A percentile compares a stretch with the other conserved stretches of the same genome.
Evolutionary conservation across 2,329 filamentous ascomycete species (phyloP).

Genomic region (Ophioceras dolichostomum): DNA sequence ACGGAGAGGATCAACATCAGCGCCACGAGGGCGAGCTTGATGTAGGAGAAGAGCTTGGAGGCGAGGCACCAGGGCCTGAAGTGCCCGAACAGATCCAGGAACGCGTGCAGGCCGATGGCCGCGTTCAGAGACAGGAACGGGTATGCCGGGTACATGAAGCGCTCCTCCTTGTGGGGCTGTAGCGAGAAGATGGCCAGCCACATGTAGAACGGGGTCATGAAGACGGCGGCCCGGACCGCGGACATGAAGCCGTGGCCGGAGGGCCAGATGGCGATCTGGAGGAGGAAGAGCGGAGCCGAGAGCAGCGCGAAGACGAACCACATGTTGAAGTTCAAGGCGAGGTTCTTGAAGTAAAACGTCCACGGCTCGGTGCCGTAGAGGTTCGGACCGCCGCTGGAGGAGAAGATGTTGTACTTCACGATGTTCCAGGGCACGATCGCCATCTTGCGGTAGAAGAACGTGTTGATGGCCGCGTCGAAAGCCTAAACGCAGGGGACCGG

Average conservation of each 20-base stretch:
- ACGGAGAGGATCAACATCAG: slow-evolving; percentile 44
- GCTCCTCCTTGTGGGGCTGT: slow-evolving; percentile 94
- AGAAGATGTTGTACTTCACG: slow-evolving; percentile 89
- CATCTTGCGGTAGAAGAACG: slow-evolving; percentile 73
- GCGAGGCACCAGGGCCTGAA: slow-evolving; percentile 53
- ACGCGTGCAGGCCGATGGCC: slow-evolving; percentile 69
- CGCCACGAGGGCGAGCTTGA: slow-evolving; percentile 56
- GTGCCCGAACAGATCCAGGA: slow-evolving; percentile 64
- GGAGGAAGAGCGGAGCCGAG: slow-evolving; percentile 60
- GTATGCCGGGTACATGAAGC: slow-evolving; percentile 97
- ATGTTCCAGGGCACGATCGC: slow-evolving; percentile 83
- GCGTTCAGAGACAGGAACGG: slow-evolving; percentile 84
- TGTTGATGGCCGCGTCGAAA: slow-evolving; percentile 59
- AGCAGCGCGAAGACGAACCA: slow-evolving; percentile 77
- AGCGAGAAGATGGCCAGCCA: slow-evolving; percentile 87
- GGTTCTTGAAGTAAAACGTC: slow-evolving; percentile 91
- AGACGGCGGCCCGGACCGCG: slow-evolving; percentile 62
- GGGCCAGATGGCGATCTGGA: slow-evolving; percentile 56
- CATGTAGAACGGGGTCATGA: slow-evolving; percentile 79
- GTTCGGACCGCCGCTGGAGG: slow-evolving; percentile 67
- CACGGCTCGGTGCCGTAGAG: slow-evolving; percentile 95
- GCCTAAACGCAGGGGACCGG: slow-evolving; percentile 29
- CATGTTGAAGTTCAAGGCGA: slow-evolving; percentile 87
- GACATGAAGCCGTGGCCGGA: slow-evolving; percentile 54
- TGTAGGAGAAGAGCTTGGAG: slow-evolving; percentile 57